Evolutionary conservation across 441 rosid genomes (phyloP), one percentile per base, ranked within the genome.

Genomic region (Macaranga tanarius): DNA sequence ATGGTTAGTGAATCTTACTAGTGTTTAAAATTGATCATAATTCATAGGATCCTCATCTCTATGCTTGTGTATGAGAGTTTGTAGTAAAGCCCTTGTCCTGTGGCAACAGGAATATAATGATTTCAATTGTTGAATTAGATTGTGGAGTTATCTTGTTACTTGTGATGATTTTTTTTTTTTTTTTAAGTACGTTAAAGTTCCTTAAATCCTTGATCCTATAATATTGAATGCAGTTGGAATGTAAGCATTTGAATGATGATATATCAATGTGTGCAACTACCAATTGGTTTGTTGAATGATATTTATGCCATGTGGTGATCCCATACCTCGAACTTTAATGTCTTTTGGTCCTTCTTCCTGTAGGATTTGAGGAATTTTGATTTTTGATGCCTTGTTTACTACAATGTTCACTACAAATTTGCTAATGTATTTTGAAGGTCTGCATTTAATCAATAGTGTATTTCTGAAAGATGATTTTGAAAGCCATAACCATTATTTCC

Each of bases 381-480:
- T 19, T 62, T 45, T 40, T 48, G 69, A 65, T 65, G 57, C 57
- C 42, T 20, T 23, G 38, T 34, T 34, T 34, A 40, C 22, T 69
- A 17, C 26, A 54, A 23, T 44, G 20, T n/a, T 61, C 23, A 31
- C 57, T 48, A 50, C 44, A 25, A 59, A 22, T 17, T 44, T 23
- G 51, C 11, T 34, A 2, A 59, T 62, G 42, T 71, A 10, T 45
- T 50, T 16, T 34, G 67, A 23, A 31, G n/a, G 51, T 20, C 12
- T 20, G 47, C 34, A n/a, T 31, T 31, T 65, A 63, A 28, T 55
- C 26, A 38, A 7, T 4, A 11, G 25, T 28, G 38, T 63, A 12
- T 22, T n/a, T 1, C 48, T 28, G 34, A 19, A 70, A 70, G 47
- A 26, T 5, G 10, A 15, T 42, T 55, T 40, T 52, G 13, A 45